Base-by-base conservation (phyloP, 257 asterid genomes). In the Solanum habrochaites region DNA sequence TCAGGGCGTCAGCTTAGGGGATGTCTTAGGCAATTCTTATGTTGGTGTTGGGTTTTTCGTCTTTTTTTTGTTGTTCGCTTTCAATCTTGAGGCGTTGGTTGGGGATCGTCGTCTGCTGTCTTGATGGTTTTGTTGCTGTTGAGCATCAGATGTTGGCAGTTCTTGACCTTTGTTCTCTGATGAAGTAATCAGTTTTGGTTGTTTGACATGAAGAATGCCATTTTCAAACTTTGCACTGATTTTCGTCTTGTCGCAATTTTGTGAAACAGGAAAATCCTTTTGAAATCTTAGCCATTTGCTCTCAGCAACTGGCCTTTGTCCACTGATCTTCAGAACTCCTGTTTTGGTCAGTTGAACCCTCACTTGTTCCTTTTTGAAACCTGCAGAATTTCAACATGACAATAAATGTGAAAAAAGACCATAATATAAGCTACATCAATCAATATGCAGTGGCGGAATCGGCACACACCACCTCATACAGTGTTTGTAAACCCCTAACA, bases 171-270 rank as follows among this genome's bases (percentile, higher is more conserved):
- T 87, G 82, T 91, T 78, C 11, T 66, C 88, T 70, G 87, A 92
- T 32, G 89, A 90, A 67, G 87, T 90, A 1, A 91, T 91, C 77
- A 91, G 56, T 49, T 94, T 95, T n/a, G 98, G 96, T 75, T 87
- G 93, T 72, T 89, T 91, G 8, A 96, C 49, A 82, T 88, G 89
- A 13, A 96, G 43, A 71, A 90, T 90, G 21, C 93, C 96, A 6
- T 81, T 91, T 74, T 95, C 97, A 67, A 95, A 95, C 85, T 90
- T 95, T 20, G 98, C 98, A 43, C 80, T 85, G 88, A 96, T 94
- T 82, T 90, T 91, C 72, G 27, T 73, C 56, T 93, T 88, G 88
- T 94, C 95, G n/a, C 89, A 90, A 60, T 90, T 89, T 47, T 92
- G 82, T 2, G 96, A 85, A 25, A 96, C 58, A 2, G 90, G 93